Base-by-base conservation (phyloP, 2,329 filamentous ascomycete species). In the Aureobasidium mangrovei region DNA sequence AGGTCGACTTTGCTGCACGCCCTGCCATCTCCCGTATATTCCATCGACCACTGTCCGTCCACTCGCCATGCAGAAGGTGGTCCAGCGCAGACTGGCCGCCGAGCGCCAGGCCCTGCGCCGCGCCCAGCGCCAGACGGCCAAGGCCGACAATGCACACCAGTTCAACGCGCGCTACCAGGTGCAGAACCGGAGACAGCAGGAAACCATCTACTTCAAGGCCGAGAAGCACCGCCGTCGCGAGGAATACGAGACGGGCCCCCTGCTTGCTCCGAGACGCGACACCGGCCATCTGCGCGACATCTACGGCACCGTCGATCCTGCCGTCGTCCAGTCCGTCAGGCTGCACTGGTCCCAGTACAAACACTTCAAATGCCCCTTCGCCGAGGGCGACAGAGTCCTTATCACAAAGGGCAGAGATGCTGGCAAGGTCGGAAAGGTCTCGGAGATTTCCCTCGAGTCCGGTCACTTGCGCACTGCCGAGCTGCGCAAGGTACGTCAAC, bases 401-500 rank as follows among this genome's bases (percentile, higher is more conserved):
- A 73, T 97, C 56, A 72, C 89, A 53, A 81, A 85, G 57, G 91
- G 91, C 7, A 79, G 78, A 35, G 86, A 93, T 64, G 86, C 84
- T 73, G 90, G 90, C 63, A 88, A 85, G 73, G 93, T 98, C 70
- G 87, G 88, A 48, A 73, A 74, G n/a, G 80, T 97, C 42, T 69
- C 67, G 57, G 68, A 73, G 1, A 73, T 94, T 43, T 72, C 68
- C 9, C 51, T 60, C 1, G 63, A 69, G 2, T 61, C 60, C 10
- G 67, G 69, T 29, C 58, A 61, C 7, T 62, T 73, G 38, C 56
- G 62, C 5, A 56, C 77, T 33, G 63, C 64, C 44, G 69, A 65
- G 26, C 31, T 75, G 48, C 76, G 76, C 57, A 62, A 63, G 67
- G 71, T 71, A 60, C 41, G 63, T 24, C 33, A 35, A 8, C 10